Base-by-base conservation (phyloP, 2,329 filamentous ascomycete species). In the Diaporthe sp. region DNA sequence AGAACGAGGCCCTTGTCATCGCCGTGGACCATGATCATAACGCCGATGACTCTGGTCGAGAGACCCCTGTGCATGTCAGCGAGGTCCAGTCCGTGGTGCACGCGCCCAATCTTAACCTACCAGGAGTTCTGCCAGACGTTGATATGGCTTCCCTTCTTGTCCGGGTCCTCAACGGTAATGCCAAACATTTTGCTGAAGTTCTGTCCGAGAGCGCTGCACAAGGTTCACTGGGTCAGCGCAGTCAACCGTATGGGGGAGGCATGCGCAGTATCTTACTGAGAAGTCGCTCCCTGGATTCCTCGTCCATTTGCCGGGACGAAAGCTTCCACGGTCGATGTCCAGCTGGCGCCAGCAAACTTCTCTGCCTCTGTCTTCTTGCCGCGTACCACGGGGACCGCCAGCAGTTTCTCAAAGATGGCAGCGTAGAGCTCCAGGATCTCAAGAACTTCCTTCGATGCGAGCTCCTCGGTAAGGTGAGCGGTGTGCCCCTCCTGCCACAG, bases 151-250 rank as follows among this genome's bases (percentile, higher is more conserved):
- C 94, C 94, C 85, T 94, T 93, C 83, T 97, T 90, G 75, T 89
- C 88, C 33, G 97, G 97, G 82, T 99, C 96, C 84, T 99, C 96
- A 40, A 99, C 95, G 0, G 94, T 97, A 83, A 99, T 98, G 84
- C 97, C 94, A 83, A 98, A 99, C 96, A 99, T 99, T 86, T 97
- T 98, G 84, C 93, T 96, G 86, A 99, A 99, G 87, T 99, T 98
- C 86, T 99, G 97, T 71, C 97, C 97, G 12, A 99, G 89, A 80
- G 83, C 83, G 57, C 77, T 78, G 66, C 15, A 4, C 17, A 22
- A 17, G 10, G 47, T 77, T 50, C 57, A n/a, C 67, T 35, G 60
- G 64, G 47, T 42, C 42, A 17, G 25, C 33, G 19, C 9, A 38
- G 47, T 28, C 33, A 30, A 54, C 4, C 7, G 17, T n/a, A n/a